Conservation (phyloP, 2,329 filamentous ascomycete species). For the Cercospora brassicicola region DNA sequence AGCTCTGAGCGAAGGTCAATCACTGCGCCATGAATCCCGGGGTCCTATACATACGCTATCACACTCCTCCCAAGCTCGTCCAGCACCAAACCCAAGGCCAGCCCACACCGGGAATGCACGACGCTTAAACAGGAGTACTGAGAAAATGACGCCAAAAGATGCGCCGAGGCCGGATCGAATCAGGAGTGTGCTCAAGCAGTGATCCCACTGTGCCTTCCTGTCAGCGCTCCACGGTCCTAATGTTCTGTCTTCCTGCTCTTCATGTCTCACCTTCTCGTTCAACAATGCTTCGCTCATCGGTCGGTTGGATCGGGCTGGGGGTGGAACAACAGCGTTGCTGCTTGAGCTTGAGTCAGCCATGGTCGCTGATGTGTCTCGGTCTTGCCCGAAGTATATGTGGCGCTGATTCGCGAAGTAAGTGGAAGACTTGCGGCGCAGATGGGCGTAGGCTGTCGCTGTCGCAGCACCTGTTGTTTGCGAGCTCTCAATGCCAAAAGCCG, state of each 20-base stretch:
- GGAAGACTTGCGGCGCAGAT: not conserved
- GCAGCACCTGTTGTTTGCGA: not conserved
- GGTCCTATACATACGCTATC: slow-evolving; percentile 60
- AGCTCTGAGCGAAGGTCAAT: slow-evolving; percentile 44
- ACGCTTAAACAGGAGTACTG: slow-evolving; percentile 95
- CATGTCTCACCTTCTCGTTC: slow-evolving; percentile 85
- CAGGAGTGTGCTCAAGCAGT: slow-evolving; percentile 93
- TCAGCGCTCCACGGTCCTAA: not conserved
- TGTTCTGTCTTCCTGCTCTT: not conserved
- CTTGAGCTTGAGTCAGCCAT: slow-evolving; percentile 58
- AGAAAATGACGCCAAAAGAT: slow-evolving; percentile 97
- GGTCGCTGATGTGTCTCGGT: slow-evolving; percentile 27
- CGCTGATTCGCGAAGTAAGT: not conserved
- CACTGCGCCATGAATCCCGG: not conserved
- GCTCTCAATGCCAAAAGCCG: slow-evolving; percentile 9
- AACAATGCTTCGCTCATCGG: slow-evolving; percentile 96
- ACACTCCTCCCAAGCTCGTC: slow-evolving; percentile 97
- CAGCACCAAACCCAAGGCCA: slow-evolving; percentile 90
- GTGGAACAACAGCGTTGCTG: slow-evolving; percentile 59
- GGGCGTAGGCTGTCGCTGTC: not conserved
- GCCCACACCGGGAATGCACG: slow-evolving; percentile 97
- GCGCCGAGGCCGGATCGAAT: slow-evolving; percentile 96
- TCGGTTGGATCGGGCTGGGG: slow-evolving; percentile 66
- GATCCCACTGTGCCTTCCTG: slow-evolving; percentile 77
- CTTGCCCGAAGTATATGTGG: not conserved